Base-by-base conservation (phyloP, 805 yeast genomes). In the Lipomyces mesembrius region DNA sequence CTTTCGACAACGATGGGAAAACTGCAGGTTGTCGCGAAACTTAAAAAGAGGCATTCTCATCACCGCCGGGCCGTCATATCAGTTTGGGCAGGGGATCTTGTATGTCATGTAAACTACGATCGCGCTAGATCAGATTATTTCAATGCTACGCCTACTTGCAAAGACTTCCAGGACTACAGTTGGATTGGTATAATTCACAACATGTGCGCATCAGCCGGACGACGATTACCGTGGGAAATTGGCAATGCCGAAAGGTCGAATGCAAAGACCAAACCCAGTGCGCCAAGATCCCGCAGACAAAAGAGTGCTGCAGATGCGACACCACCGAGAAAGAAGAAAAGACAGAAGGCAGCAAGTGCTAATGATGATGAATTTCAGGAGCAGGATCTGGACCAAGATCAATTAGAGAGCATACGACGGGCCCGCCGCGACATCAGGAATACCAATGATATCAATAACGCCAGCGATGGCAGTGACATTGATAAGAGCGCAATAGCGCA, bases 161-260 rank as follows among this genome's bases (percentile, higher is more conserved):
- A 17, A 43, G 11, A n/a, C 6, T n/a, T 22, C 49, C 20, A 43
- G 20, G 2, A 43, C 49, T 4, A 43, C 4, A 43, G 20, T 43
- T 43, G 20, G 49, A 43, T n/a, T n/a, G 49, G 49, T 17, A 43
- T 43, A 43, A 43, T 7, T 43, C 11, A 43, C 49, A 43, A 17
- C 12, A 43, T 43, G 49, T 5, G 11, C 49, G 11, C 49, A 6
- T 43, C 49, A 17, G 22, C 22, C 11, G 49, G 49, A 43, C 22
- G 49, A n/a, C 49, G 49, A 43, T 43, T 43, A 43, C 49, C 49
- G 22, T 43, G 49, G 49, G 49, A 43, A 43, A 17, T 43, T 17
- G 22, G 8, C 49, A 7, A n/a, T 17, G 49, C 22, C 20, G 17
- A 37, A 12, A 37, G 43, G 6, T 9, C 43, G 12, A 43, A 17